A percentile compares a stretch with the other conserved stretches of the same genome.
Evolutionary conservation across 805 yeast genomes (phyloP).

Genomic region (Metschnikowia gelsemii): DNA sequence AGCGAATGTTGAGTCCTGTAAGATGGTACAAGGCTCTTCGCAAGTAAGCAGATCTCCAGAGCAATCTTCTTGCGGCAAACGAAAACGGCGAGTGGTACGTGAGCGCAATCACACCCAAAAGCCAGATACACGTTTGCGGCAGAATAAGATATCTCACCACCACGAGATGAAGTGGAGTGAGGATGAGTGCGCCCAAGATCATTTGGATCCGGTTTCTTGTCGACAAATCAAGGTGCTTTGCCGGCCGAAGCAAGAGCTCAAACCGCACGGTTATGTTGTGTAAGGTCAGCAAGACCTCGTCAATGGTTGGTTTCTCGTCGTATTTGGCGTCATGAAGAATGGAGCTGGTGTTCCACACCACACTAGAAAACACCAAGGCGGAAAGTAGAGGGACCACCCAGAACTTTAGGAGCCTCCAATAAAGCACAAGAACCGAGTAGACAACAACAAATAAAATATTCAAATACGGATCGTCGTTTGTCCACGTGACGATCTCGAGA

Average conservation of each 20-base stretch:
- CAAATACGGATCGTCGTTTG: constrained; percentile 49
- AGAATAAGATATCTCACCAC: constrained; percentile 34
- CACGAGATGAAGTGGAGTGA: constrained; percentile 46
- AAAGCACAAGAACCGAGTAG: constrained; percentile 39
- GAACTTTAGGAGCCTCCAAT: constrained; percentile 39
- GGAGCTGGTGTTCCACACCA: constrained; percentile 47
- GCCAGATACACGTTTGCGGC: constrained; percentile 35
- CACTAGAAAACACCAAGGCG: constrained; percentile 37
- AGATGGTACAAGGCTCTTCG: constrained; percentile 38
- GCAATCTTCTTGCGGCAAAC: constrained; percentile 41
- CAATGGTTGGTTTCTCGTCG: constrained; percentile 51
- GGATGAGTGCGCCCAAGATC: constrained; percentile 28
- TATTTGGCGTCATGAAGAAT: constrained; percentile 41
- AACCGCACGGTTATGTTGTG: constrained; percentile 46
- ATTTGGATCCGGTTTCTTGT: constrained; percentile 31
- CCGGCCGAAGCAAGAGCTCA: constrained; percentile 42
- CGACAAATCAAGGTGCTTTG: constrained; percentile 29
- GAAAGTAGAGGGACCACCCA: constrained; percentile 41
- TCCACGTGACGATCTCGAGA: constrained; percentile 53
- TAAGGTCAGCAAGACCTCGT: constrained; percentile 49
- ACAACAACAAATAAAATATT: constrained; percentile 43
- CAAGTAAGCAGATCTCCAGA: constrained; percentile 51
- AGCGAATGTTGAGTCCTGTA: constrained; percentile 40
- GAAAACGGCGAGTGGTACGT: constrained; percentile 52
- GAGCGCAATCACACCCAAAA: constrained; percentile 37